Percentiles rank a stretch among this genome's conserved stretches.
phyloP scores from a whole-genome alignment of 176 grass and related monocot species.

The Pontederia paniculata region DNA sequence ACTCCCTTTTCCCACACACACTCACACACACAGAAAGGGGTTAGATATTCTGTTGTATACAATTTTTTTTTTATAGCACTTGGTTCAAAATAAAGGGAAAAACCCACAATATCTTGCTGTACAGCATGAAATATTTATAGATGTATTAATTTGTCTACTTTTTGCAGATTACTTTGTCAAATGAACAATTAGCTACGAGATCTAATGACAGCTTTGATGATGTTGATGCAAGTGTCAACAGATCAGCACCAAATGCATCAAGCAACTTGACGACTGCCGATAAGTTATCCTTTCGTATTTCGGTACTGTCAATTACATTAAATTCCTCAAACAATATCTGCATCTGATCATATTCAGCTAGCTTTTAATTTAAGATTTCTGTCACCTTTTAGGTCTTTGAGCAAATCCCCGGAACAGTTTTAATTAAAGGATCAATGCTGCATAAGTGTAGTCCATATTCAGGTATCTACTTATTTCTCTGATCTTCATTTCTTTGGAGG shows the following conservation, averaged over 20 bases:
- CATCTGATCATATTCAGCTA: not conserved
- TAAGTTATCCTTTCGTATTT: constrained; percentile 47
- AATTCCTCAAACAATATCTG: not conserved
- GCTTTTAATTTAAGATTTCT: constrained; percentile 10
- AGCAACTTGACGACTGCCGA: constrained; percentile 15
- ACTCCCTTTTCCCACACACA: too few species aligned
- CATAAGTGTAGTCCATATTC: constrained; percentile 45
- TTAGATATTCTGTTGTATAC: too few species aligned
- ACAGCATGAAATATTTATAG: not conserved
- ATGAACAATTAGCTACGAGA: constrained; percentile 33
- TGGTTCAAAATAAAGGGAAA: too few species aligned
- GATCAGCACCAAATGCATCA: constrained; percentile 15
- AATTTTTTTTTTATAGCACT: too few species aligned
- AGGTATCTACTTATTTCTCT: constrained; percentile 26
- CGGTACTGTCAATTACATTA: constrained; percentile 24
- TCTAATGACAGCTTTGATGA: constrained; percentile 13
- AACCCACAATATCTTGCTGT: too few species aligned
- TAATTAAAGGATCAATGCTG: constrained; percentile 59
- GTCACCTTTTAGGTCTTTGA: constrained; percentile 60
- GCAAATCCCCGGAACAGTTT: constrained; percentile 69
- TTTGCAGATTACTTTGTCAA: constrained; percentile 57
- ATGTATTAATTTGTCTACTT: constrained; percentile 4
- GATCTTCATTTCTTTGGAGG: too few species aligned
- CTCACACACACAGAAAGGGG: too few species aligned
- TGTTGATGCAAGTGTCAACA: constrained; percentile 6